Evolutionary conservation across 305 asterid genomes (phyloP).

Genomic region (Solanum hybrid): DNA sequence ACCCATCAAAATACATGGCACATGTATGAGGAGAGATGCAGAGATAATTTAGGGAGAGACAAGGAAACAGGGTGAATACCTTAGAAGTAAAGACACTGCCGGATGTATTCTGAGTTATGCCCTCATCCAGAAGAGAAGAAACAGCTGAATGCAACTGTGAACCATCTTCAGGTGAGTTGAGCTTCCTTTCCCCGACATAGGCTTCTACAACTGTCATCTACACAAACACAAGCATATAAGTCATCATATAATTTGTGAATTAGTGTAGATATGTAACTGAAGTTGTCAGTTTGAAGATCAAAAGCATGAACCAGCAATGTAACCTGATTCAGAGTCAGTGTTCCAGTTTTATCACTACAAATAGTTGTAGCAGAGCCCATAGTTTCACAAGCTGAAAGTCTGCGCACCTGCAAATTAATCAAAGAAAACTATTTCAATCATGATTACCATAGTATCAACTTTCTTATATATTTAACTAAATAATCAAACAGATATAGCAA

Average conservation of each 20-base stretch:
- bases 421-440: conserved; percentile 12
- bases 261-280: conserved; percentile 1
- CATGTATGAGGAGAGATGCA: background rate
- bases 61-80: conserved; percentile 32
- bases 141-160: conserved; percentile 43
- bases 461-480: background rate
- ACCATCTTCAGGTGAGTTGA: conserved; percentile 66
- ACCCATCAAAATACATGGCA: background rate
- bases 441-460: background rate
- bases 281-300: conserved; percentile 6
- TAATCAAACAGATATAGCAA: background rate
- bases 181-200: conserved; percentile 49
- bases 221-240: conserved; percentile 4
- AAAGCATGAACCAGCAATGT: background rate
- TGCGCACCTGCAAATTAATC: conserved; percentile 61
- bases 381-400: conserved; percentile 99
- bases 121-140: conserved; percentile 77
- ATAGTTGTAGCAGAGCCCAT: conserved; percentile 98
- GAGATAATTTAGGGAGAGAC: conserved; percentile 2
- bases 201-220: conserved; percentile 97
- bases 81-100: conserved; percentile 80
- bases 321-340: conserved; percentile 92
- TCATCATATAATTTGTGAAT: conserved; percentile 2
- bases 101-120: conserved; percentile 72
- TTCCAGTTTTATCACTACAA: conserved; percentile 97